Conservation (phyloP, 2,329 filamentous ascomycete genomes). For the Phyllosticta citriasiana region DNA sequence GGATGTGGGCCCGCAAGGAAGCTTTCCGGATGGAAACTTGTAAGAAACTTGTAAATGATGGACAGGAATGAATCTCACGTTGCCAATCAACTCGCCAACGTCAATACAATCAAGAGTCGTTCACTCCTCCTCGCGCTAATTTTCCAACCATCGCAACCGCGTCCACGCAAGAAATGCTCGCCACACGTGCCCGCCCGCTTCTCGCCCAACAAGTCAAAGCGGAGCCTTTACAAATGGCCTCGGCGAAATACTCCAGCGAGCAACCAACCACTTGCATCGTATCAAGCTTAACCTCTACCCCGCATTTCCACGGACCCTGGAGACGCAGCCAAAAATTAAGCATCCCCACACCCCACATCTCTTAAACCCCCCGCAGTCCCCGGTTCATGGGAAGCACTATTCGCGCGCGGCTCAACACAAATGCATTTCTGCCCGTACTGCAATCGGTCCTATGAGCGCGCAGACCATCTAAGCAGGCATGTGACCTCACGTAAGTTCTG, state of each 20-base stretch:
- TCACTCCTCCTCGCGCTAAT: neutral
- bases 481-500: slow-evolving; percentile 18
- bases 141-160: neutral
- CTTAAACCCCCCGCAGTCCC: slow-evolving; percentile 1
- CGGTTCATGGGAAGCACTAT: neutral
- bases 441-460: slow-evolving; percentile 19
- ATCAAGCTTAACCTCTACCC: neutral
- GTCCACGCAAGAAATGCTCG: neutral
- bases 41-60: neutral
- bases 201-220: neutral
- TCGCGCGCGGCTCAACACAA: neutral
- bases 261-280: neutral
- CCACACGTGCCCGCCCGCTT: neutral
- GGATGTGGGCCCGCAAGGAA: neutral
- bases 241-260: neutral
- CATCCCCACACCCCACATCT: slow-evolving; percentile 4
- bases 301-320: neutral
- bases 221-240: neutral
- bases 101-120: neutral
- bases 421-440: slow-evolving; percentile 19
- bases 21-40: neutral
- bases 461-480: slow-evolving; percentile 23
- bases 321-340: neutral
- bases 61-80: neutral
- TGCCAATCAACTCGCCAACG: neutral